Evolutionary conservation across 2,329 filamentous ascomycete species (phyloP), one percentile per base, ranked within the genome.

Genomic region (Pseudogymnoascus sp.): DNA sequence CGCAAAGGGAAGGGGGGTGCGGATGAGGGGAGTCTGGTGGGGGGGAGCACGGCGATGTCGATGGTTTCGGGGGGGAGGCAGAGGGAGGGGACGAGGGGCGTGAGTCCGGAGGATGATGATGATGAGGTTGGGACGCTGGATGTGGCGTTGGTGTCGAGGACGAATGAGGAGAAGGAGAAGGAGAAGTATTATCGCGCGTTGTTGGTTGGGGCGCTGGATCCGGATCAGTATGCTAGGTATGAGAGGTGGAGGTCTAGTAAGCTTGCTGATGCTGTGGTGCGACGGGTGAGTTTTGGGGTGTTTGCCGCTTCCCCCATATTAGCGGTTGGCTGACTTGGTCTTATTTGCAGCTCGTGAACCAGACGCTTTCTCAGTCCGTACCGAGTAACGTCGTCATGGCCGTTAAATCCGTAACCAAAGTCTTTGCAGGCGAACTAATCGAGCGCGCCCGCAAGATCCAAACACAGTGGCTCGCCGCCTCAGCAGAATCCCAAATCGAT

Each of bases 361-460:
- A 90, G 65, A 91, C 90, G 1, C 87, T 92, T 7, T 91, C 88
- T 0, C 90, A 93, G 73, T 92, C 88, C 1, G 90, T 91, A 0
- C 88, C 89, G 0, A 81, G 84, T 19, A 88, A 85, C 69, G 88
- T 92, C 61, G 87, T 90, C 66, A 85, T 89, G 21, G 87, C 88
- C n/a, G 88, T 93, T 71, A 87, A 86, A 60, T 85, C 87, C 0
- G 89, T 90, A 19, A 86, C 88, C 60, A 93, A 93, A 75, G 81
- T 90, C 66, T 92, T 90, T 73, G 83, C 90, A 3, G 90, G 89
- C 62, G 87, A 92, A 67, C 80, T 93, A 60, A 88, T 93, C 67
- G 89, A 92, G 73, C 79, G 81, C 60, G 89, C 90, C 8, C 82
- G 89, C 62, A 81, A 83, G 48, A 83, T 92, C 10, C 90, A 92